Evolutionary conservation across 2,329 filamentous ascomycete species (phyloP).

Genomic region (Simplicillium aogashimaense): DNA sequence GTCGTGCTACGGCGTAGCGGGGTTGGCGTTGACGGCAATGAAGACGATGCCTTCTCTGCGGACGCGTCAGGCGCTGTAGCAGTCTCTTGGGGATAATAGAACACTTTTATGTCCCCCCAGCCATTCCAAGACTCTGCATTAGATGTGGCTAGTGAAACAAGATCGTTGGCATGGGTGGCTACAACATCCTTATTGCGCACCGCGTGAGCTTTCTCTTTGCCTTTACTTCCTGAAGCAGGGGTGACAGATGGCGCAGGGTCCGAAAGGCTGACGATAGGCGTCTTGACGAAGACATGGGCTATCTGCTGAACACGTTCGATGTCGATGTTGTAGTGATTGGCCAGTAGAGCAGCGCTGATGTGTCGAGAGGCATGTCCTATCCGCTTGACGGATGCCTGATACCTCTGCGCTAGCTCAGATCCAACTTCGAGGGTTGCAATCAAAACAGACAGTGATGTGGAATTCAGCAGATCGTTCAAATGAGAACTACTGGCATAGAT

Average conservation of each 20-base stretch:
- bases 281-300: constrained; percentile 73
- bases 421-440: constrained; percentile 70
- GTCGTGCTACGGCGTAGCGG: constrained; percentile 63
- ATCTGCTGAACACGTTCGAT: constrained; percentile 78
- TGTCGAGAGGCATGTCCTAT: constrained; percentile 53
- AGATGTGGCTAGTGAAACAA: constrained; percentile 63
- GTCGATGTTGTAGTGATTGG: constrained; percentile 75
- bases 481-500: constrained; percentile 91
- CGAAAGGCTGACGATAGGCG: constrained; percentile 40
- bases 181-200: constrained; percentile 35
- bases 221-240: constrained; percentile 49
- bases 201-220: constrained; percentile 57
- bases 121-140: constrained; percentile 55
- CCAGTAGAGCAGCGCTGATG: constrained; percentile 63
- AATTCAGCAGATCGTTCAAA: constrained; percentile 81
- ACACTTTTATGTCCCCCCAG: constrained; percentile 71
- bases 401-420: constrained; percentile 82
- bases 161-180: constrained; percentile 70
- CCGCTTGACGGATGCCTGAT: constrained; percentile 79
- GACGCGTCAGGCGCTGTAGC: constrained; percentile 10
- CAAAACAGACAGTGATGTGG: constrained; percentile 70
- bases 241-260: constrained; percentile 45
- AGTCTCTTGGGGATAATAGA: constrained; percentile 56
- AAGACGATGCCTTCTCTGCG: constrained; percentile 23
- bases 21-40: constrained; percentile 61